Evolutionary conservation across 169 alveolate genomes (phyloP), one percentile per base, ranked within the genome.

Genomic region (Prorocentrum cordatum): DNA sequence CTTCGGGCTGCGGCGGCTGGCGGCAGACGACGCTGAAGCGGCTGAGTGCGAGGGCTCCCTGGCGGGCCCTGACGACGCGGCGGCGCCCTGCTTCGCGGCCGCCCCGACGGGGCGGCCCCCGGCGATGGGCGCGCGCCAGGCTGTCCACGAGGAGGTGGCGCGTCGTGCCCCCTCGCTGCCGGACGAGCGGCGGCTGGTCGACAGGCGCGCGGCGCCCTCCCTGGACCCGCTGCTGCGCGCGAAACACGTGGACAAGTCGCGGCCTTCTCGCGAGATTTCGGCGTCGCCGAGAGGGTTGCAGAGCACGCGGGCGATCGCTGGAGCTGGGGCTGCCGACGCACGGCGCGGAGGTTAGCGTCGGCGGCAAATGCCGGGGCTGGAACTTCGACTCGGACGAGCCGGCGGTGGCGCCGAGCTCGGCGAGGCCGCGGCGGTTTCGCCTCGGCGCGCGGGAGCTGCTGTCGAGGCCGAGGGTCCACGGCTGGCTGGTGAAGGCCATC

Each of bases 321-420:
- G 59, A 20, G 12, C 36, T 26, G 12, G 87, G 73, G 3, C 39
- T 77, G 54, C 73, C 87, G 18, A 77, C 87, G 29, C 87, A 58
- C 42, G 62, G n/a, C 16, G 62, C 35, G 2, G 87, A 77, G 16
- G 71, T 42, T 3, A 31, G 47, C 33, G 39, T 18, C 2, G 87
- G 87, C 14, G 36, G 32, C 20, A 45, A 77, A 20, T 58, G 73
- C 10, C 35, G 54, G 70, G 87, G 87, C 10, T 77, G 87, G 87
- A 39, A 77, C 33, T 58, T 77, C 22, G n/a, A 32, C 3, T 36
- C n/a, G 3, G n/a, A 27, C 18, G 2, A 6, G 9, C 87, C 87
- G 33, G 6, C 33, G 35, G 85, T 73, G 33, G 7, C 27, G 16
- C 38, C 50, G 24, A 73, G 50, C 3, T 26, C 85, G 0, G 27